Evolutionary conservation across 192 early-diverging fungal genomes (phyloP).

Genomic region (Lobosporangium transversale): DNA sequence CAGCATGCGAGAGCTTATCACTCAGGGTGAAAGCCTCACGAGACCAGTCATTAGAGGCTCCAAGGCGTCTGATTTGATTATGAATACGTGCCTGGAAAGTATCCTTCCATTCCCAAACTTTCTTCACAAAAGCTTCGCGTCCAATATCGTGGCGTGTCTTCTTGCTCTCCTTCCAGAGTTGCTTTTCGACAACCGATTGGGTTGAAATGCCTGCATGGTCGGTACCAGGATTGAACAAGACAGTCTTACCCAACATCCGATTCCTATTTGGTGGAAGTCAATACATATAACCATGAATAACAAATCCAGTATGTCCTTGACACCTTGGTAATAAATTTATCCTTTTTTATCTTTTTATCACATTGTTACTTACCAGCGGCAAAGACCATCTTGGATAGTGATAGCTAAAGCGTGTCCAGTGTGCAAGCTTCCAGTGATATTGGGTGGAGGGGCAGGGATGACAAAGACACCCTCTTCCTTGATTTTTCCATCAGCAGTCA

Average conservation of each 20-base stretch:
- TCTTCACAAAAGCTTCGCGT: conserved; percentile 87
- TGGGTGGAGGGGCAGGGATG: conserved; percentile 97
- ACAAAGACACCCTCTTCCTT: conserved; percentile 86
- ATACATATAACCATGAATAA: neutral
- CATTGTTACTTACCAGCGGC: conserved; percentile 84
- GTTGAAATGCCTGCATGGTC: conserved; percentile 99
- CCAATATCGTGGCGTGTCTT: conserved; percentile 93
- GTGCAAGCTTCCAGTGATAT: conserved; percentile 97
- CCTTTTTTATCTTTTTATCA: too few species aligned
- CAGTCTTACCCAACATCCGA: conserved; percentile 96
- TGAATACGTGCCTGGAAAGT: conserved; percentile 84
- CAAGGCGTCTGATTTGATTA: conserved; percentile 88
- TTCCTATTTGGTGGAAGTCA: conserved; percentile 58
- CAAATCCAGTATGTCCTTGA: neutral
- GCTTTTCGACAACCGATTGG: conserved; percentile 97
- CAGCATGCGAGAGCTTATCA: conserved; percentile 80
- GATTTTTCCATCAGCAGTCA: conserved; percentile 74
- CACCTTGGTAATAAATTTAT: too few species aligned
- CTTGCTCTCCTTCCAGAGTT: conserved; percentile 84
- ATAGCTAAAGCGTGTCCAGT: conserved; percentile 94
- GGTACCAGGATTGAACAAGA: conserved; percentile 92
- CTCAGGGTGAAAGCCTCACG: conserved; percentile 95
- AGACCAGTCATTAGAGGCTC: conserved; percentile 93
- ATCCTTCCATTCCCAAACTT: conserved; percentile 97
- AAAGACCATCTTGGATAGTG: conserved; percentile 93